phyloP scores from a whole-genome alignment of 1,139 yeast genomes.

The Pichia sp. region DNA sequence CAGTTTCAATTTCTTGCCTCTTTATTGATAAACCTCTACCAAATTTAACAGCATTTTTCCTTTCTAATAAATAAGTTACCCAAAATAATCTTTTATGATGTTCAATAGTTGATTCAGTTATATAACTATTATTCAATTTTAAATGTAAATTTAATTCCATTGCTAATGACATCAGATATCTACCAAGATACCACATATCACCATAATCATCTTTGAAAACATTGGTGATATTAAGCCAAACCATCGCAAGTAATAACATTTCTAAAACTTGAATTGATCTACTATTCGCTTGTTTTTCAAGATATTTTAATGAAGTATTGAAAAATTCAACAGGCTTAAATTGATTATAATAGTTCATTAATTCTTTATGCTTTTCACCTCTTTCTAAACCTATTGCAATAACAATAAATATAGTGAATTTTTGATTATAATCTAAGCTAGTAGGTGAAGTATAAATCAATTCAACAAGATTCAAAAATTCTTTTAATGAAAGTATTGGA shows the following conservation, averaged over 20 bases:
- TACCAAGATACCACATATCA: conserved; percentile 21
- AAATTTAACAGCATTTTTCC: conserved; percentile 20
- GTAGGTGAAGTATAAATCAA: conserved; percentile 12
- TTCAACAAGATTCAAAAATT: conserved; percentile 10
- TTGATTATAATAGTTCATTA: conserved; percentile 12
- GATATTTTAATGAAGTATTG: conserved; percentile 18
- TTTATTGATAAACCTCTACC: conserved; percentile 20
- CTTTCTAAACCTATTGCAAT: conserved; percentile 17
- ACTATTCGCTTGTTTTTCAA: conserved; percentile 13
- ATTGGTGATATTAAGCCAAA: conserved; percentile 18
- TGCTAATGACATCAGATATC: conserved; percentile 21
- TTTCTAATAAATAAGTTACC: conserved; percentile 19
- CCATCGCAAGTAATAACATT: conserved; percentile 16
- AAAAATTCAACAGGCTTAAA: conserved; percentile 18
- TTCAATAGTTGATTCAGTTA: conserved; percentile 17
- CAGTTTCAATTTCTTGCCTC: conserved; percentile 19
- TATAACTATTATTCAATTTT: conserved; percentile 16
- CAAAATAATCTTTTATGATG: conserved; percentile 20
- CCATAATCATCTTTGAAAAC: conserved; percentile 22
- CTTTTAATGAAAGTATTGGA: conserved; percentile 16
- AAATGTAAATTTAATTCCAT: conserved; percentile 22
- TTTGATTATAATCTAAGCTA: conserved; percentile 15
- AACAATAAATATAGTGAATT: conserved; percentile 19
- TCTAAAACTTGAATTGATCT: conserved; percentile 18
- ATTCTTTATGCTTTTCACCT: conserved; percentile 4